A percentile compares a stretch with the other conserved stretches of the same genome.
These are phyloP conservation scores for Prillingera fragicola DNA, from an alignment of 1,284 basidiomycete genomes.

Conservation along the genomic window DNA sequence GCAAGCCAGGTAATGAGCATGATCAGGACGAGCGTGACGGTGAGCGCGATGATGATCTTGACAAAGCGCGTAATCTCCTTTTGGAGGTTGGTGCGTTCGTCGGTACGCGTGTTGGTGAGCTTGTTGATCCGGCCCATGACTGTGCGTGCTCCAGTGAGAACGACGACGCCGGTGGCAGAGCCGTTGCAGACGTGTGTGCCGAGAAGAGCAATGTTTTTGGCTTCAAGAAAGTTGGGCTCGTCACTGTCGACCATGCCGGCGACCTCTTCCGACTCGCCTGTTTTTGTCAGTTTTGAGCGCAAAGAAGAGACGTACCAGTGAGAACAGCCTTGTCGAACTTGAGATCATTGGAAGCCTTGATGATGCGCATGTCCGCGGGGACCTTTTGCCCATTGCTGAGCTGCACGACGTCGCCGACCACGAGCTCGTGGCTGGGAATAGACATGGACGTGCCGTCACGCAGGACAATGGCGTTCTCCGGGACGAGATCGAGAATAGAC, in stretches of 20 bases:
- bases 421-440: slow-evolving; percentile 40
- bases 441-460: slow-evolving; percentile 41
- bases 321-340: slow-evolving; percentile 61
- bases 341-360: slow-evolving; percentile 53
- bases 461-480: slow-evolving; percentile 44
- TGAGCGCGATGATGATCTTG: slow-evolving; percentile 51
- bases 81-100: slow-evolving; percentile 45
- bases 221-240: slow-evolving; percentile 58
- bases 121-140: slow-evolving; percentile 58
- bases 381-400: slow-evolving; percentile 47
- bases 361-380: slow-evolving; percentile 55
- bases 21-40: slow-evolving; percentile 51
- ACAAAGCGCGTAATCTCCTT: slow-evolving; percentile 50
- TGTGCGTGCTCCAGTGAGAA: slow-evolving; percentile 57
- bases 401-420: slow-evolving; percentile 45
- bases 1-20: slow-evolving; percentile 56
- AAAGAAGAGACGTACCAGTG: slow-evolving; percentile 42
- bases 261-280: slow-evolving; percentile 57
- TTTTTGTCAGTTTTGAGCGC: neutral
- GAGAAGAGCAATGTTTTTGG: slow-evolving; percentile 59
- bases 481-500: slow-evolving; percentile 50
- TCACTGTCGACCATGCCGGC: slow-evolving; percentile 54
- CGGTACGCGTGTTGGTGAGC: slow-evolving; percentile 53
- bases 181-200: slow-evolving; percentile 61
- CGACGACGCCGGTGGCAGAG: slow-evolving; percentile 54